Evolutionary conservation across 2,329 filamentous ascomycete species (phyloP), one percentile per base, ranked within the genome.

Genomic region (Fusarium sp.): DNA sequence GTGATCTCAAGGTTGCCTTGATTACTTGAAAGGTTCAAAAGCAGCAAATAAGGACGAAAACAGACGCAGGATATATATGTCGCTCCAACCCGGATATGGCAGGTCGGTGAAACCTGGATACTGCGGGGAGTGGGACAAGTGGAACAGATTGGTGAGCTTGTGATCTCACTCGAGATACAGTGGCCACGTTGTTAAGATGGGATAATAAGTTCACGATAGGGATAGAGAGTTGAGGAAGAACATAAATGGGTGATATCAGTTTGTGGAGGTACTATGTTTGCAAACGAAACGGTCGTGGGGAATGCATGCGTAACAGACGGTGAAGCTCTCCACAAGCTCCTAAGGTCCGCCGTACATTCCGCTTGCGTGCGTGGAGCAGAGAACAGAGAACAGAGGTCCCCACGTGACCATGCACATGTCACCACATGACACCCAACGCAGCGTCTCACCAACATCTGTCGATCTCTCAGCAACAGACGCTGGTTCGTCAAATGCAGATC

Each of bases 321-420:
- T 72, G 43, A 52, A 61, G 47, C 43, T 47, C 43, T 47, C 43
- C 43, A 47, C 22, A 47, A 30, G 27, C 47, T 52, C 27, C 10
- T 32, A 32, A 20, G 27, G 47, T 50, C 45, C 45, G 45, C 45
- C 45, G 45, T 50, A 30, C 45, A 22, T 45, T 40, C 17, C 40
- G 12, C 10, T 11, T 25, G 43, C 14, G 14, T 37, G 33, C 33
- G 37, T 59, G 56, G 22, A 65, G 43, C 45, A 32, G 27, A 60
- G 35, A 37, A 37, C 45, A 32, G 27, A 60, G 35, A 37, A 37
- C 35, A 37, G 35, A 17, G 7, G 22, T 47, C 9, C 25, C 68
- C 76, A 78, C 76, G 76, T 78, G 76, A 78, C 40, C 22, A 3
- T 40, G 17, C 32, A 20, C 50, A 52, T 62, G 50, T 54, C n/a